Percentiles rank a stretch among this genome's conserved stretches.
These are phyloP conservation scores for Colletotrichum sp. DNA, from an alignment of 2,329 filamentous ascomycete species.

Conservation along the genomic window DNA sequence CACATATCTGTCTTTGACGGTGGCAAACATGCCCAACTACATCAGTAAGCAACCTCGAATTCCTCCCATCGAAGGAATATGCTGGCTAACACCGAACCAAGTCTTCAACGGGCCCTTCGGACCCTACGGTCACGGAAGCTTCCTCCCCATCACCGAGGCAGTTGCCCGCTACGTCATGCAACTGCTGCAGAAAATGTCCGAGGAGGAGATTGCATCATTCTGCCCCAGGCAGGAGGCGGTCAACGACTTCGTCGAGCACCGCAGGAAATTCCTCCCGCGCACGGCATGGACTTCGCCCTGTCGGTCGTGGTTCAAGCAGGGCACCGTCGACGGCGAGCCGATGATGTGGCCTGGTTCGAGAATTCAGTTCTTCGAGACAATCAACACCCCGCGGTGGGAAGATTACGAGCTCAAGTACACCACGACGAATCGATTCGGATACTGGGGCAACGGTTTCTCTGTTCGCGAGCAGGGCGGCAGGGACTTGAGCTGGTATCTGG, in stretches of 20 bases:
- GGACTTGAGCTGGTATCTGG: conserved; percentile 26
- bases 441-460: conserved; percentile 29
- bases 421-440: conserved; percentile 27
- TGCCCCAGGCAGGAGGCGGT: conserved; percentile 27
- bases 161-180: conserved; percentile 32
- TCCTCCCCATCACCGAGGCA: conserved; percentile 29
- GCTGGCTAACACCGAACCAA: not conserved
- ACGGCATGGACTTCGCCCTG: conserved; percentile 29
- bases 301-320: conserved; percentile 31
- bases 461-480: conserved; percentile 18
- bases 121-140: conserved; percentile 29
- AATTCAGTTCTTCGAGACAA: conserved; percentile 29
- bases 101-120: conserved; percentile 31
- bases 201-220: conserved; percentile 27
- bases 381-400: conserved; percentile 29
- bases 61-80: not conserved
- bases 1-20: conserved; percentile 25
- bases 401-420: conserved; percentile 27
- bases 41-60: conserved; percentile 20
- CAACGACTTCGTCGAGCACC: conserved; percentile 33
- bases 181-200: conserved; percentile 30
- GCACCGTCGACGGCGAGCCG: conserved; percentile 26
- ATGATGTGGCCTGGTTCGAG: conserved; percentile 31
- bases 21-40: conserved; percentile 30
- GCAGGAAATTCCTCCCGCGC: conserved; percentile 29